These are phyloP conservation scores for Pterula multifida DNA, from an alignment of 1,284 basidiomycete genomes.

Conservation along the genomic window DNA sequence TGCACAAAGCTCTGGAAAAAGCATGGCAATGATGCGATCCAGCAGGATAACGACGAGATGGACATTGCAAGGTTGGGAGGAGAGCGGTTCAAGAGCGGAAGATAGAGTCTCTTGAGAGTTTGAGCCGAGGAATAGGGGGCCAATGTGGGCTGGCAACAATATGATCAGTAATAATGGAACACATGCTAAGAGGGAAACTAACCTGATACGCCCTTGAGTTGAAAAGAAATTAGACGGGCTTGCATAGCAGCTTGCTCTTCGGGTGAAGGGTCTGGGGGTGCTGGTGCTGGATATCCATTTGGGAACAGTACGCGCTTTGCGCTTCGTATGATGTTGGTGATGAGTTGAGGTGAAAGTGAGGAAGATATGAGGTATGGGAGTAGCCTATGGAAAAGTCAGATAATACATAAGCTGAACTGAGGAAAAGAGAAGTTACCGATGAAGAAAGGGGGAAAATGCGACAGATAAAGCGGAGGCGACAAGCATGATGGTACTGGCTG, in stretches of 20 bases:
- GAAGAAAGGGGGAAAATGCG: slow-evolving; percentile 33
- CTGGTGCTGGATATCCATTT: slow-evolving; percentile 63
- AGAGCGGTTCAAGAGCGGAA: slow-evolving; percentile 44
- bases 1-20: slow-evolving; percentile 57
- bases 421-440: slow-evolving; percentile 28
- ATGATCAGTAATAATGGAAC: slow-evolving; percentile 4
- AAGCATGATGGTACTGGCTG: slow-evolving; percentile 28
- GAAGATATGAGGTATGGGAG: slow-evolving; percentile 48
- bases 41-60: slow-evolving; percentile 55
- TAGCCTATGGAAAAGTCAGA: slow-evolving; percentile 25
- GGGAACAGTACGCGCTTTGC: slow-evolving; percentile 65
- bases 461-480: slow-evolving; percentile 23
- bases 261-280: slow-evolving; percentile 51
- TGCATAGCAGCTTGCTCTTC: slow-evolving; percentile 57
- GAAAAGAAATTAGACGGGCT: slow-evolving; percentile 34
- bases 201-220: slow-evolving; percentile 35
- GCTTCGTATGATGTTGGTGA: slow-evolving; percentile 33
- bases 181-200: slow-evolving; percentile 12
- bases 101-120: slow-evolving; percentile 31
- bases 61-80: slow-evolving; percentile 46
- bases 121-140: slow-evolving; percentile 37
- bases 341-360: slow-evolving; percentile 38
- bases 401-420: slow-evolving; percentile 3
- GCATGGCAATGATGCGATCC: slow-evolving; percentile 43
- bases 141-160: slow-evolving; percentile 19